Percentiles rank a stretch among this genome's conserved stretches.
phyloP scores from a whole-genome alignment of 345 rosid genomes.

The Conringia planisiliqua region DNA sequence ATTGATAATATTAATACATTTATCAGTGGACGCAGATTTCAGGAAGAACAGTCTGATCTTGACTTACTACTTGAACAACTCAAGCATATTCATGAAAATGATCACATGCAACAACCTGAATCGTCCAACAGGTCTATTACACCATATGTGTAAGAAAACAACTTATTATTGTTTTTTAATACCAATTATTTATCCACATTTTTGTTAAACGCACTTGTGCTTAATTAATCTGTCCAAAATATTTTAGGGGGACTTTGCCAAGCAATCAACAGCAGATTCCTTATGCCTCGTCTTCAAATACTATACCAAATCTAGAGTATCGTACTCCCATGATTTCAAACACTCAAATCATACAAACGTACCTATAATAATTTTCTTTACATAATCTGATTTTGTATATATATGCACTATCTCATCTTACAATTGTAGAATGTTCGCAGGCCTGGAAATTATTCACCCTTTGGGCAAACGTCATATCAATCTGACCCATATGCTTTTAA shows the following conservation, averaged over 20 bases:
- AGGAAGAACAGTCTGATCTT: background rate
- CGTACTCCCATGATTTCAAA: background rate
- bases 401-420: too few relatives aligned
- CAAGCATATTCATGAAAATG: background rate
- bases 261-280: background rate
- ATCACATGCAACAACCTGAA: constrained; percentile 11
- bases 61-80: background rate
- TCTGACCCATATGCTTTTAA: background rate
- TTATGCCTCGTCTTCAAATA: background rate
- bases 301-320: background rate
- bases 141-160: constrained; percentile 13
- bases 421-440: background rate
- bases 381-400: background rate
- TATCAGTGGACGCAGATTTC: constrained; percentile 8
- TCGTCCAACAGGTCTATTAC: background rate
- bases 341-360: background rate
- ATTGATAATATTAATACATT: background rate
- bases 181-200: background rate
- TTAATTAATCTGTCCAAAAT: background rate
- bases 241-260: background rate
- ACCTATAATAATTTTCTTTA: background rate
- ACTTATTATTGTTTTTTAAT: background rate
- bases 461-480: background rate
- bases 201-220: background rate
- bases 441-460: constrained; percentile 1